Evolutionary conservation across 1,284 basidiomycete genomes (phyloP).

Genomic region (Tilletia indica): DNA sequence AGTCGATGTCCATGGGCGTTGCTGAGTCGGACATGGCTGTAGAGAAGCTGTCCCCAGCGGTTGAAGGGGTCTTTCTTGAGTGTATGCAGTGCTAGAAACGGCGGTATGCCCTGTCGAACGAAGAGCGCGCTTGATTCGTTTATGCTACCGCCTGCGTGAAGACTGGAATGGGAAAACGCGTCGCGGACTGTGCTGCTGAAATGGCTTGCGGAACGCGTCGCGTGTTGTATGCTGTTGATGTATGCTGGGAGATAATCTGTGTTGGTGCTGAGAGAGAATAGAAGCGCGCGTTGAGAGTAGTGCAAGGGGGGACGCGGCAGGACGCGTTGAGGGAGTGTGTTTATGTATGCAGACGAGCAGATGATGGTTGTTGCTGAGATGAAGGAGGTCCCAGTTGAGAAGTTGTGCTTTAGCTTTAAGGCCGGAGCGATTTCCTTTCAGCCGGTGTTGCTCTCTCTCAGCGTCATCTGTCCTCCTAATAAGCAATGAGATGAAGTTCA

Average conservation of each 20-base stretch:
- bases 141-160: no score
- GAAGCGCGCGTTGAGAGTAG: not conserved
- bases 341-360: not conserved
- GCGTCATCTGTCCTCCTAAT: no score
- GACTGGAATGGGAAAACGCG: no score
- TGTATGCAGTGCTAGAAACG: not conserved
- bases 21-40: conserved; percentile 1
- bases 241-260: not conserved
- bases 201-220: no score
- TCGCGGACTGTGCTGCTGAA: not conserved
- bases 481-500: no score
- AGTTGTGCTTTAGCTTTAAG: no score
- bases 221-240: not conserved
- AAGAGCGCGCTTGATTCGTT: not conserved
- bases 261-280: not conserved
- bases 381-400: no score
- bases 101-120: not conserved
- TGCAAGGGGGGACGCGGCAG: no score
- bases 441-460: no score
- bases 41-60: no score
- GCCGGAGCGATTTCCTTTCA: no score
- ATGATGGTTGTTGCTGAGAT: not conserved
- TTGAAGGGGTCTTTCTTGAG: not conserved
- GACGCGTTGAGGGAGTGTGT: no score
- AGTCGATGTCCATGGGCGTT: conserved; percentile 11